Conservation (phyloP, 2,329 filamentous ascomycete genomes). For the Rhytidhysteron rufulum region DNA sequence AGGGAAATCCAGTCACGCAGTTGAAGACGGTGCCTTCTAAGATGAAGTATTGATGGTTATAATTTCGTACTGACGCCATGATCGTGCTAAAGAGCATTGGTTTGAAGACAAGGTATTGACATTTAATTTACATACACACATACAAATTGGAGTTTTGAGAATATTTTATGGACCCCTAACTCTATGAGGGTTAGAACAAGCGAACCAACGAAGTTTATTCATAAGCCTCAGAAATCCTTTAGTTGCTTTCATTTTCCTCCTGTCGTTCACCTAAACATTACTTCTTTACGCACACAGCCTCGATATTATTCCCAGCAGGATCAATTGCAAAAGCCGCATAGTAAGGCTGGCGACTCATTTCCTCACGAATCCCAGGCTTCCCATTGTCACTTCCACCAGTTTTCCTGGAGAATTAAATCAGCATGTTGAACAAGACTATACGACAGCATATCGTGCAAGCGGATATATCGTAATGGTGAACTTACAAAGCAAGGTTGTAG, state of each 20-base stretch:
- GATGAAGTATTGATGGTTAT: slow-evolving; percentile 43
- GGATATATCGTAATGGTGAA: not conserved
- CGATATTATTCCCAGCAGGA: slow-evolving; percentile 14
- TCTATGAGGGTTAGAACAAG: no score
- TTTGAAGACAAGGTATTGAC: no score
- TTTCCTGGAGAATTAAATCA: slow-evolving; percentile 2
- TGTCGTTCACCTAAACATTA: not conserved
- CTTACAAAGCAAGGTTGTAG: slow-evolving; percentile 9
- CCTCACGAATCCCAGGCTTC: slow-evolving; percentile 9
- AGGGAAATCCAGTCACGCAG: slow-evolving; percentile 41
- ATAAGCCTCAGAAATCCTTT: not conserved
- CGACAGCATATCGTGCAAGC: not conserved
- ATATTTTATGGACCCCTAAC: no score
- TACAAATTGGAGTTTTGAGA: no score
- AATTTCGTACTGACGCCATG: no score
- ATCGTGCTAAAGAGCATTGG: no score
- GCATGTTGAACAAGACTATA: not conserved
- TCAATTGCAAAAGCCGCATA: slow-evolving; percentile 13
- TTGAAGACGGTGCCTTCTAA: slow-evolving; percentile 46
- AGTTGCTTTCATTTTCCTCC: not conserved
- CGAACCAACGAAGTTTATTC: no score
- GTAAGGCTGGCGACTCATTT: slow-evolving; percentile 16
- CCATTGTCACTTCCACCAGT: slow-evolving; percentile 13
- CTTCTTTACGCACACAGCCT: slow-evolving; percentile 12
- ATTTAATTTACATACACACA: no score